A percentile compares a stretch with the other conserved stretches of the same genome.
Evolutionary conservation across 2,329 filamentous ascomycete species (phyloP).

Genomic region (Alternaria gansuensis): DNA sequence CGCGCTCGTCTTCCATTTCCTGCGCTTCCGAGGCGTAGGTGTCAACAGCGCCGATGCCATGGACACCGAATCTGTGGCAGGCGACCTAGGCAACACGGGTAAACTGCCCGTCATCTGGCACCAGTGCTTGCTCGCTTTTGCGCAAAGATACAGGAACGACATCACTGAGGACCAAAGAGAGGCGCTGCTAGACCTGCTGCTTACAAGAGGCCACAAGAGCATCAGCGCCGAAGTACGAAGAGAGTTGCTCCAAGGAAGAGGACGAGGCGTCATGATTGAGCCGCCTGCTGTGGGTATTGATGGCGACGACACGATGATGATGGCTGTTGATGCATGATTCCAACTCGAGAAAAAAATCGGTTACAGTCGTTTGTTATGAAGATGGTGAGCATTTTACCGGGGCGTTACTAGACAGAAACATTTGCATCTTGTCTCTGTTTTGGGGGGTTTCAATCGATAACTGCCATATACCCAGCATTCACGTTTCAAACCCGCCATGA

Average conservation of each 20-base stretch:
- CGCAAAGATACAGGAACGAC: constrained; percentile 93
- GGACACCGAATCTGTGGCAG: constrained; percentile 49
- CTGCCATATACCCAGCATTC: constrained; percentile 5
- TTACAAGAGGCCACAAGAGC: constrained; percentile 82
- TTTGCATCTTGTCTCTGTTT: constrained; percentile 3
- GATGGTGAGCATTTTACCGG: constrained; percentile 22
- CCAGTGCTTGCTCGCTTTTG: constrained; percentile 89
- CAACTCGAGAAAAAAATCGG: neutral
- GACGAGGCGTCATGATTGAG: constrained; percentile 77
- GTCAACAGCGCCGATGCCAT: constrained; percentile 67
- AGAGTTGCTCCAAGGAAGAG: constrained; percentile 87
- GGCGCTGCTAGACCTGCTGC: constrained; percentile 83
- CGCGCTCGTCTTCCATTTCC: constrained; percentile 93
- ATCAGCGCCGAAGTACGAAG: constrained; percentile 92
- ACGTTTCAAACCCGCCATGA: neutral
- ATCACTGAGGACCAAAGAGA: constrained; percentile 96
- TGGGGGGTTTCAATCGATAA: constrained; percentile 2
- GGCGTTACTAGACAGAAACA: constrained; percentile 18
- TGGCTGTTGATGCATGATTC: constrained; percentile 49
- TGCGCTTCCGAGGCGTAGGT: constrained; percentile 81
- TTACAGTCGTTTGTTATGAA: neutral
- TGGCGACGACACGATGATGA: constrained; percentile 90
- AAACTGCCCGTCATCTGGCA: constrained; percentile 96
- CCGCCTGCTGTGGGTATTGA: constrained; percentile 68
- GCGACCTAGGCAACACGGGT: constrained; percentile 58